Conservation (phyloP, 805 yeast genomes). For the Yarrowia sp. region DNA sequence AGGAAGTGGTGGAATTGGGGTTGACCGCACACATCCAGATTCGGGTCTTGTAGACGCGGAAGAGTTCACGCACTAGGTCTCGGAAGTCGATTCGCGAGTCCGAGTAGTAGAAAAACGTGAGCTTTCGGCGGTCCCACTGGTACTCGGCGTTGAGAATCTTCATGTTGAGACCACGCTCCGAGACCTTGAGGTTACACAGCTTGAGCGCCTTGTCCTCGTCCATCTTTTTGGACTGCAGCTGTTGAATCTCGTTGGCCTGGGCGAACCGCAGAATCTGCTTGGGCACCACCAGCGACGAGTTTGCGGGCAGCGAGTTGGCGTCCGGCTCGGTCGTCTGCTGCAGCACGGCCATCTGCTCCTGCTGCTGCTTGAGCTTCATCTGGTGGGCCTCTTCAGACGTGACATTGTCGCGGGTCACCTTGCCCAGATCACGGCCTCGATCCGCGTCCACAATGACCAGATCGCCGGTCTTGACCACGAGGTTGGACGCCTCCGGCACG, state of each 20-base stretch:
- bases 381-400: conserved; percentile 64
- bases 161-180: conserved; percentile 51
- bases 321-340: conserved; percentile 30
- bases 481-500: conserved; percentile 45
- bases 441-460: conserved; percentile 82
- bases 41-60: conserved; percentile 71
- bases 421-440: conserved; percentile 74
- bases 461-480: conserved; percentile 51
- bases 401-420: conserved; percentile 55
- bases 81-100: conserved; percentile 70
- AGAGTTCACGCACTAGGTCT: conserved; percentile 70
- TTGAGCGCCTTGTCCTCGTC: conserved; percentile 70
- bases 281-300: conserved; percentile 59
- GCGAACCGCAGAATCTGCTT: conserved; percentile 66
- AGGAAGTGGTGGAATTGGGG: conserved; percentile 18
- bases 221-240: conserved; percentile 52
- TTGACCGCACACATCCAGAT: conserved; percentile 83
- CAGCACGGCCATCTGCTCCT: conserved; percentile 67
- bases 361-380: conserved; percentile 61
- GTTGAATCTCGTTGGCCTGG: conserved; percentile 55
- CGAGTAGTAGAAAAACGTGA: conserved; percentile 70
- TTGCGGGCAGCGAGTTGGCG: conserved; percentile 27
- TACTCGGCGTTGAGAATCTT: conserved; percentile 72
- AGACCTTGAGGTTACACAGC: conserved; percentile 58
- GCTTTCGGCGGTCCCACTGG: conserved; percentile 79